A percentile compares a stretch with the other conserved stretches of the same genome.
phyloP scores from a whole-genome alignment of 2,329 filamentous ascomycete genomes.

The Fusarium nanum region DNA sequence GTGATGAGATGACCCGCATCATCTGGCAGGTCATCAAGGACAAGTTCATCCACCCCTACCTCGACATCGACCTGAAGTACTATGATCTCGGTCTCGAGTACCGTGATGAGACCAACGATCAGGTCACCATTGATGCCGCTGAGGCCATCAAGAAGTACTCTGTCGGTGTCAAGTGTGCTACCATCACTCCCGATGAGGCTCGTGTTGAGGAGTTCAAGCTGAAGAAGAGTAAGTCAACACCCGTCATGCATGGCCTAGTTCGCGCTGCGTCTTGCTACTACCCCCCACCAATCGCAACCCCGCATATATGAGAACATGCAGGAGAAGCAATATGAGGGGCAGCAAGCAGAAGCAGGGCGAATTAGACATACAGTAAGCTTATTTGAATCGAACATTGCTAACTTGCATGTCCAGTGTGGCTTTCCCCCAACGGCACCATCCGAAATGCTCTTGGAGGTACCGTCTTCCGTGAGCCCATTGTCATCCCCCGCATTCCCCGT shows the following conservation, averaged over 20 bases:
- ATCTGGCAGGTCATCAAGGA: constrained; percentile 99
- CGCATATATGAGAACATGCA: constrained; percentile 41
- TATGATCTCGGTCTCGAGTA: constrained; percentile 94
- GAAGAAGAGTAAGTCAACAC: constrained; percentile 82
- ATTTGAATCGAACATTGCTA: constrained; percentile 33
- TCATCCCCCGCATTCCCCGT: constrained; percentile 91
- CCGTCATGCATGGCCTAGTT: constrained; percentile 19
- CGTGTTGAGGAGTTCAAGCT: constrained; percentile 98
- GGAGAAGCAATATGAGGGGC: constrained; percentile 20
- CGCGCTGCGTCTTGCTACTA: constrained; percentile 30
- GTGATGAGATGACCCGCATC: constrained; percentile 95
- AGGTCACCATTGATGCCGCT: constrained; percentile 94
- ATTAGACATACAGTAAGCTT: constrained; percentile 21
- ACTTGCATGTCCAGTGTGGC: constrained; percentile 77
- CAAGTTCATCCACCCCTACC: constrained; percentile 96
- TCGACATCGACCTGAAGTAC: constrained; percentile 98
- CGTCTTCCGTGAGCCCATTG: constrained; percentile 98
- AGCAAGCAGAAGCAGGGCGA: constrained; percentile 19
- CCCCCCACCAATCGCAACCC: constrained; percentile 40
- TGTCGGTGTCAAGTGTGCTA: constrained; percentile 98
- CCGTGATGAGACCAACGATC: constrained; percentile 94
- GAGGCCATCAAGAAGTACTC: constrained; percentile 99
- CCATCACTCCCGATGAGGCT: constrained; percentile 97
- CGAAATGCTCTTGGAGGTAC: constrained; percentile 85
- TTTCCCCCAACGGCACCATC: constrained; percentile 94